These are phyloP conservation scores for Lolium rigidum DNA, from an alignment of 176 grass and related monocot genomes.

Conservation along the genomic window DNA sequence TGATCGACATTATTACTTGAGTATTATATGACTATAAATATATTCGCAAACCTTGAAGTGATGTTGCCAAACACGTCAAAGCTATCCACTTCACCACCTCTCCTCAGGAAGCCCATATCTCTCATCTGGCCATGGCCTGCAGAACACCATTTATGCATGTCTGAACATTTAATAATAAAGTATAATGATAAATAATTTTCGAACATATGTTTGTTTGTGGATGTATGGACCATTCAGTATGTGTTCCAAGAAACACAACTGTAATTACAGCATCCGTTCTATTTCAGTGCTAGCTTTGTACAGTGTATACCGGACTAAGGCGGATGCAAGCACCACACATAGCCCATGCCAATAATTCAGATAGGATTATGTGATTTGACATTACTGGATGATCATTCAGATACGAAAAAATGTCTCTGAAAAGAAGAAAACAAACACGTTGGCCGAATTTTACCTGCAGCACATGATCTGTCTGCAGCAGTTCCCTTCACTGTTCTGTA, in stretches of 20 bases:
- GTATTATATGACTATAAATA: background rate
- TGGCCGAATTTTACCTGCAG: slow-evolving; percentile 54
- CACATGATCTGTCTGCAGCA: slow-evolving; percentile 76
- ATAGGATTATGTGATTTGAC: slow-evolving; percentile 55
- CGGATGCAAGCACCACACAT: slow-evolving; percentile 20
- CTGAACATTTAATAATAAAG: slow-evolving; percentile 21
- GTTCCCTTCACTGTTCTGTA: slow-evolving; percentile 98
- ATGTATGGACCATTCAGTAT: slow-evolving; percentile 22
- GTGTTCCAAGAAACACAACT: background rate
- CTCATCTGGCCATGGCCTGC: slow-evolving; percentile 54
- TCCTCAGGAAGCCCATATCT: slow-evolving; percentile 54
- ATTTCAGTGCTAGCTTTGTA: background rate
- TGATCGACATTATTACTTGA: background rate
- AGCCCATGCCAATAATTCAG: slow-evolving; percentile 51
- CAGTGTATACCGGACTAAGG: slow-evolving; percentile 35
- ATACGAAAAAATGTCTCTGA: slow-evolving; percentile 37
- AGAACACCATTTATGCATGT: slow-evolving; percentile 34
- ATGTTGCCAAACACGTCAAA: slow-evolving; percentile 36
- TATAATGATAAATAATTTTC: background rate
- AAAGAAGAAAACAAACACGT: slow-evolving; percentile 30
- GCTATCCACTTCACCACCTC: slow-evolving; percentile 28
- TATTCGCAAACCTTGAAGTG: slow-evolving; percentile 50
- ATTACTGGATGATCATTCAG: slow-evolving; percentile 37
- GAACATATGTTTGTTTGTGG: slow-evolving; percentile 9
- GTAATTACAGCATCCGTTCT: background rate